A percentile compares a stretch with the other conserved stretches of the same genome.
Conservation (phyloP, 306 rosid species). For the Chamaecrista fasciculata region DNA sequence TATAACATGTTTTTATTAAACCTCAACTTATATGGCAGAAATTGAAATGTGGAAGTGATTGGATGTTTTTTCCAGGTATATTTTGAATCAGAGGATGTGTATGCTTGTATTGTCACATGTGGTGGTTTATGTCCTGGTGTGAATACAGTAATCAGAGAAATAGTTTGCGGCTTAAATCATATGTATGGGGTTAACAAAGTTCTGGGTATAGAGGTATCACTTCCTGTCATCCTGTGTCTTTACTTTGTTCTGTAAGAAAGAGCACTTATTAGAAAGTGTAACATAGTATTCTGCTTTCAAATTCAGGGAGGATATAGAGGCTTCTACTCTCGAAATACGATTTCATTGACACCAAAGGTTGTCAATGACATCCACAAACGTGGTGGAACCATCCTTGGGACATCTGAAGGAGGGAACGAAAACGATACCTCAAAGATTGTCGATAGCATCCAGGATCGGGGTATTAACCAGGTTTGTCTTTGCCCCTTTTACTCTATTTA, state of each 20-base stretch:
- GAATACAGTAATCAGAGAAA: slow-evolving; percentile 56
- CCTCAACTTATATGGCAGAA: neutral
- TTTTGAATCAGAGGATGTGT: slow-evolving; percentile 51
- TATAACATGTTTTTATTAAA: neutral
- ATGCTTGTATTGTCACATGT: slow-evolving; percentile 58
- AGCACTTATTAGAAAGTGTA: neutral
- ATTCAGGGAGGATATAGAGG: slow-evolving; percentile 59
- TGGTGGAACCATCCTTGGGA: slow-evolving; percentile 63
- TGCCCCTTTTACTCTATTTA: neutral
- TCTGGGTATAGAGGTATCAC: slow-evolving; percentile 51
- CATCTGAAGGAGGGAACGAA: slow-evolving; percentile 52
- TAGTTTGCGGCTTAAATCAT: slow-evolving; percentile 55
- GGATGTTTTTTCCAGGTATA: slow-evolving; percentile 41
- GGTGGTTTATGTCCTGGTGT: slow-evolving; percentile 64
- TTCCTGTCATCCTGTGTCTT: neutral
- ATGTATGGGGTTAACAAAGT: slow-evolving; percentile 54
- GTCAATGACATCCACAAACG: slow-evolving; percentile 61
- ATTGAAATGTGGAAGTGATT: neutral
- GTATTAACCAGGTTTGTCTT: slow-evolving; percentile 50
- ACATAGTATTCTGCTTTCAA: neutral
- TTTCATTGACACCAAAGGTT: slow-evolving; percentile 46
- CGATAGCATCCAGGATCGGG: slow-evolving; percentile 56
- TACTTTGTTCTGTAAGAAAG: neutral
- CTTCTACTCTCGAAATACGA: slow-evolving; percentile 49
- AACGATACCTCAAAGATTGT: slow-evolving; percentile 50